A percentile compares a stretch with the other conserved stretches of the same genome.
Evolutionary conservation across 257 asterid species (phyloP).

Genomic region (Solanum corneliomulleri): DNA sequence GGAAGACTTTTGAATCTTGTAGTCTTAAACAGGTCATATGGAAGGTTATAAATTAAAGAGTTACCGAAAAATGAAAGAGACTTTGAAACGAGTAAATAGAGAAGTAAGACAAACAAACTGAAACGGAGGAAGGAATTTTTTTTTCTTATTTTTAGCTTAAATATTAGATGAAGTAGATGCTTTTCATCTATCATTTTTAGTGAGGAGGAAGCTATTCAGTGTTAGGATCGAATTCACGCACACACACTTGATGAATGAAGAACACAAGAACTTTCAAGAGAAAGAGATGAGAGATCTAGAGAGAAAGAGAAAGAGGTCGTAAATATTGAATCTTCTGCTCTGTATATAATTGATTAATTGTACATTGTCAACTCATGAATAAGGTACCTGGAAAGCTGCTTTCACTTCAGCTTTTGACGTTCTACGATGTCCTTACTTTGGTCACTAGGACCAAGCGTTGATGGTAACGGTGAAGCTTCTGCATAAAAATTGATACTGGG

Average conservation of each 20-base stretch:
- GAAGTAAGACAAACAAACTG: not conserved
- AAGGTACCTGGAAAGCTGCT: not conserved
- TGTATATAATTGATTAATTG: not conserved
- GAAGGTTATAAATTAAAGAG: not conserved
- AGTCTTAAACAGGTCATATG: not conserved
- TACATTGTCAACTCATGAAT: not conserved
- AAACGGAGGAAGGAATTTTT: not conserved
- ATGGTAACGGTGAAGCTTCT: not conserved
- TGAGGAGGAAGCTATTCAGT: not conserved
- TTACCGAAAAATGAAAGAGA: not conserved
- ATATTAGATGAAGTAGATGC: not conserved
- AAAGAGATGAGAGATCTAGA: no score
- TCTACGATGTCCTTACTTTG: not conserved
- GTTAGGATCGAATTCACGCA: no score
- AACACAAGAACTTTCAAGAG: no score
- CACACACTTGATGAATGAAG: no score
- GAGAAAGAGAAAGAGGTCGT: not conserved
- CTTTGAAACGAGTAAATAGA: not conserved
- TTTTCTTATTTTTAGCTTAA: not conserved
- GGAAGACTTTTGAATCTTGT: not conserved
- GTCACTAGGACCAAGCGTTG: not conserved
- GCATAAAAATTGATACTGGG: not conserved
- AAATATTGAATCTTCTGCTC: not conserved
- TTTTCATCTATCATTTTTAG: not conserved
- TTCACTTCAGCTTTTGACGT: not conserved